Evolutionary conservation across 805 yeast genomes (phyloP), one percentile per base, ranked within the genome.

Genomic region (Teunomyces cretensis): DNA sequence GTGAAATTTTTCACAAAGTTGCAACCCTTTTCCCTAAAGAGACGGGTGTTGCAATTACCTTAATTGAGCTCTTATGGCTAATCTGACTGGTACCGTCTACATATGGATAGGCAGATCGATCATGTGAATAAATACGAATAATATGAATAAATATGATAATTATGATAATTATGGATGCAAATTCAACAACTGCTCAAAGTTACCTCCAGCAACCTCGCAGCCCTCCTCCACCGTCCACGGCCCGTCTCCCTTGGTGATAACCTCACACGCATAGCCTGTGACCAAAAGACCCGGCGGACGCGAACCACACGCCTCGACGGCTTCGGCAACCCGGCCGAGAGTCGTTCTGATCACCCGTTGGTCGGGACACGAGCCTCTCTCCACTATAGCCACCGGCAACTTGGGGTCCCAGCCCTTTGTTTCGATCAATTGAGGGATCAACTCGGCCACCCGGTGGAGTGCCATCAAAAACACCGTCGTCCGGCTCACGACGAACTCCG

Each of bases 381-480:
- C 98, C 2, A 92, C 81, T 16, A 91, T 82, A 2, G 94, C 89
- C 24, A 87, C 88, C 0, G 97, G 96, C 6, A 86, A 71, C 14
- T 76, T 70, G 1, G 72, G 65, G 42, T 83, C 83, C 97, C 97
- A 92, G 0, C 72, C 67, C 35, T 74, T 75, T 1, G 70, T 70
- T 2, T 50, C 49, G 6, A 70, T 56, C 32, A 79, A 62, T 9
- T 64, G 66, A 0, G 79, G 78, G 5, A 82, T 62, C 49, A 86
- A 68, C 9, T 80, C 84, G 5, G 72, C 73, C 5, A 81, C 78
- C 48, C 97, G 75, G 58, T 91, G 97, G 43, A 92, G 70, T 0
- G 96, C 84, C 98, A 92, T 92, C 28, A 92, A 64, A 56, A 91
- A 91, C 1, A 92, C 81, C 0, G 95, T 85, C 0, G 98, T 92